Conservation (phyloP, 2,329 filamentous ascomycete genomes). For the Malbranchea zuffiana region DNA sequence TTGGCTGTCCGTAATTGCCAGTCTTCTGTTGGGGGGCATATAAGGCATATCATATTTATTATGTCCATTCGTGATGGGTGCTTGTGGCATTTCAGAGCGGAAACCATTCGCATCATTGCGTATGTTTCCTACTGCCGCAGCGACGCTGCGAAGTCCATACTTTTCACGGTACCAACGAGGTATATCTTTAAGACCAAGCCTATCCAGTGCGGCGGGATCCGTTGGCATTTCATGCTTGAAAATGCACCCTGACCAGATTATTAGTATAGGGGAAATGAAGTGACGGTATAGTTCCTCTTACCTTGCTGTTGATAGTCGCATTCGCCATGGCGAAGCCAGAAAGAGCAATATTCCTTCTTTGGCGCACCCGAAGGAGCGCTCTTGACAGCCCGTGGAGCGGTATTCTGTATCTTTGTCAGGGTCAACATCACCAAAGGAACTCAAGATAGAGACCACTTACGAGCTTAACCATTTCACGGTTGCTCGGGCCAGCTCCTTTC, state of each 20-base stretch:
- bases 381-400: no score
- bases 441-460: not conserved
- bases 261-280: not conserved
- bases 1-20: no score
- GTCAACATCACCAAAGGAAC: not conserved
- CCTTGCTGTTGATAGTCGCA: conserved; percentile 76
- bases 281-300: conserved; percentile 14
- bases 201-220: conserved; percentile 53
- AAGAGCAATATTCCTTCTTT: conserved; percentile 40
- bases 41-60: no score
- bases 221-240: conserved; percentile 86
- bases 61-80: no score
- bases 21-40: no score
- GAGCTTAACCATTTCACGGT: not conserved
- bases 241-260: conserved; percentile 51
- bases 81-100: no score
- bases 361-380: no score
- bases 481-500: not conserved
- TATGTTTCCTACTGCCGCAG: not conserved
- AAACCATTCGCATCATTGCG: not conserved
- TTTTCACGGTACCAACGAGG: conserved; percentile 49
- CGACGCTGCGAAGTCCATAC: conserved; percentile 16
- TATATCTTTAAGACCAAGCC: conserved; percentile 53
- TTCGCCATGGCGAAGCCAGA: conserved; percentile 77
- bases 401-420: not conserved